Base-by-base conservation (phyloP, 495 filamentous ascomycete genomes). In the Daldinia grandis region DNA sequence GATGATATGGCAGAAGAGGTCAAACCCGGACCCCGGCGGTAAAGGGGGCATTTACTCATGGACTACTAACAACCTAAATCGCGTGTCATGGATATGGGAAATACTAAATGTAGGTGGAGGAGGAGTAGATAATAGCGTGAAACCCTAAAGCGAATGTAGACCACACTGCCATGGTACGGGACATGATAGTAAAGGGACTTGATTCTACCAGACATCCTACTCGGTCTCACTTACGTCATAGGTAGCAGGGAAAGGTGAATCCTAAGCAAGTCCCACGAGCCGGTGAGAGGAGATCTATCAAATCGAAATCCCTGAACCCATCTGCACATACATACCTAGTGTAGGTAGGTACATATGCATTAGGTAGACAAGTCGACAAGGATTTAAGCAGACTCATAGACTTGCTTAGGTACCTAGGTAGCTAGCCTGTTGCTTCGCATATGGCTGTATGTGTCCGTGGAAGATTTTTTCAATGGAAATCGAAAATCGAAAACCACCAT, bases 141-240 rank as follows among this genome's bases (percentile, higher is more conserved):
- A 72, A 68, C 61, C 58, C 42, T 63, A 66, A 68, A 62, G 14
- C 35, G 51, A 56, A 8, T 4, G 17, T 44, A 19, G 7, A 9
- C 37, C 9, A 33, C 12, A 33, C 31, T 21, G 3, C 40, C n/a
- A 21, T 21, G 3, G 42, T 21, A 19, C 42, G 3, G 3, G 17
- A 12, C 56, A 47, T 37, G 51, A 54, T 44, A 33, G 31, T 33
- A 33, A 33, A 12, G 7, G 7, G n/a, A 44, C 56, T 62, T 37
- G 42, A 54, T 44, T 58, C 49, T 35, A 17, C 17, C 31, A 33
- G 54, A 10, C 27, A 35, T 30, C 54, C 31, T 57, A 19, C n/a
- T 14, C n/a, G 5, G 40, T 61, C 42, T 61, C 64, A 33, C 24
- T 64, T 68, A 51, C 65, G 70, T 73, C 65, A 68, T 73, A 68